phyloP scores from a whole-genome alignment of 2,329 filamentous ascomycete genomes.

The Aspergillus sp. region DNA sequence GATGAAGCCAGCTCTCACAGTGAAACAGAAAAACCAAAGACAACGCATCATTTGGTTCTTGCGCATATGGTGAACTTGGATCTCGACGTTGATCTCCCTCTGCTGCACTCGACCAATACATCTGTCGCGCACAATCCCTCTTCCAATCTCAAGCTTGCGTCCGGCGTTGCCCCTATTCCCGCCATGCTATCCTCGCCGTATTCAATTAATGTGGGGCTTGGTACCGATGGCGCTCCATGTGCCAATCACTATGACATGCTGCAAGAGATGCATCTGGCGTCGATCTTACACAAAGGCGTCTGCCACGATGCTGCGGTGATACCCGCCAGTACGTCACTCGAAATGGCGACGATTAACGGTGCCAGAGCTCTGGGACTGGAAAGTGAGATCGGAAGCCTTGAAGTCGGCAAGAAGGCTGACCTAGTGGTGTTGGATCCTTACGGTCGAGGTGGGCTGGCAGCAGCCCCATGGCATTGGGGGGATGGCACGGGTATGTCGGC shows the following conservation, averaged over 20 bases:
- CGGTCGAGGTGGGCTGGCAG: constrained; percentile 22
- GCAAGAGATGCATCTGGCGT: constrained; percentile 53
- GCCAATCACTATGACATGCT: constrained; percentile 53
- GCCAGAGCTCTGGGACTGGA: constrained; percentile 48
- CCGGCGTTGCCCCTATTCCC: constrained; percentile 49
- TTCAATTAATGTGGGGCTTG: constrained; percentile 47
- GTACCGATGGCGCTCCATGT: constrained; percentile 54
- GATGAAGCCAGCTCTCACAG: constrained; percentile 24
- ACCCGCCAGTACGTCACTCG: constrained; percentile 46
- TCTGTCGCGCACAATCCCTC: constrained; percentile 52
- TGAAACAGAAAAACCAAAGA: neutral
- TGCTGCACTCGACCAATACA: constrained; percentile 39
- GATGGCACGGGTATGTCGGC: constrained; percentile 19
- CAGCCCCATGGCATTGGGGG: constrained; percentile 33
- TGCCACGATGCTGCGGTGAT: constrained; percentile 43
- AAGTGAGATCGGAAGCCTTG: constrained; percentile 36
- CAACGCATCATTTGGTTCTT: constrained; percentile 32
- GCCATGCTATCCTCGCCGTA: constrained; percentile 38
- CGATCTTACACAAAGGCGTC: constrained; percentile 48
- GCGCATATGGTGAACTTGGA: constrained; percentile 54
- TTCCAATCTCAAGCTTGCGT: constrained; percentile 53
- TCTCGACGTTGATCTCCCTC: constrained; percentile 41
- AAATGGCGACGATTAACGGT: constrained; percentile 53
- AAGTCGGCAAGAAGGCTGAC: constrained; percentile 43
- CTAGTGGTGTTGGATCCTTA: constrained; percentile 35